Base-by-base conservation (phyloP, 768 basidiomycete genomes). In the Peribolospora kevripleyi region DNA sequence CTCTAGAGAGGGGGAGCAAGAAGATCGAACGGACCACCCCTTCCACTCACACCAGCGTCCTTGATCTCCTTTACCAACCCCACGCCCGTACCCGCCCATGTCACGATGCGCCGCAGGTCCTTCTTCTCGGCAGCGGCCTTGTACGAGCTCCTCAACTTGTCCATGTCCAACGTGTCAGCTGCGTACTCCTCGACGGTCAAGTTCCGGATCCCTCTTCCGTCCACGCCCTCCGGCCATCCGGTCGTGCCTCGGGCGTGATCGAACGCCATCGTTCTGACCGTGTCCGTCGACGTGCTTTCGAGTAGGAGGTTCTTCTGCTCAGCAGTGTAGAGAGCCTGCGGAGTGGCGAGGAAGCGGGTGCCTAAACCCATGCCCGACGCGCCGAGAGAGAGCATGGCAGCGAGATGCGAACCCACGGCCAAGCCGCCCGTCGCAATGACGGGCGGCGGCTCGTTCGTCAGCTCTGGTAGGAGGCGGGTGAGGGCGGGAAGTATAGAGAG, bases 401-500 rank as follows among this genome's bases (percentile, higher is more conserved):
- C 82, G 48, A 82, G 64, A 55, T 85, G 81, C 0, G 69, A 64
- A 36, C 82, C 83, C 41, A 70, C 75, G 6, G 72, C 71, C 53
- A 86, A 60, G 1, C 83, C 84, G 42, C 84, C 84, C 4, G 84
- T 82, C 11, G 77, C 83, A 25, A 85, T 14, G 52, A 11, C 42
- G 43, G 46, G 52, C 25, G 25, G 25, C 25, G 25, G 25, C 25
- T 25, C 25, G 1, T 25, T 25, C 6, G n/a, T 42, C 52, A 37
- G 45, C 39, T 11, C 37, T 46, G 41, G 43, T 4, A 37, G 45
- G 46, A 38, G 52, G 43, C 14, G 46, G 25, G 37, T 42, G 45
- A 46, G 45, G 46, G 42, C 36, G 25, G 11, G 52, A 3, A 37
- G 52, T 42, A 53, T 42, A 42, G 6, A 39, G 36, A 52, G 51